Base-by-base conservation (phyloP, 2,329 filamentous ascomycete species). In the Aspergillus flavus region DNA sequence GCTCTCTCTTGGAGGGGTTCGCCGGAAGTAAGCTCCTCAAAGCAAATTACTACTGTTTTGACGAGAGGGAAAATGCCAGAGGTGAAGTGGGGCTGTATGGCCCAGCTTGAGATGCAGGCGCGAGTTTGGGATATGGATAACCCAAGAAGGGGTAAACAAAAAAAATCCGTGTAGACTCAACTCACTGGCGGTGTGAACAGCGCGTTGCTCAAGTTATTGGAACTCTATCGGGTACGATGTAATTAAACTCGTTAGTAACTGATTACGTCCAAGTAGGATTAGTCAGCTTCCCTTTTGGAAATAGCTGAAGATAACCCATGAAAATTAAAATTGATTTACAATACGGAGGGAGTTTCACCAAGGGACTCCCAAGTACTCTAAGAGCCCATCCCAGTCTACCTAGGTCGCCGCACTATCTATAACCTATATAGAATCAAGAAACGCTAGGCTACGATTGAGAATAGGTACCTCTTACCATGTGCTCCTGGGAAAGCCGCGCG, bases 1-100 rank as follows among this genome's bases (percentile, higher is more conserved):
- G 58, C 61, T 68, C 62, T 68, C 61, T 57, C 56, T 68, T 69
- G 66, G 69, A 71, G 69, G 69, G 69, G 69, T 69, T 66, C 58
- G 66, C 61, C 59, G 60, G 61, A 65, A 61, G 64, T 59, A 61
- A 63, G 63, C 63, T 64, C 53, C 58, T 61, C 59, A 52, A 50
- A 66, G 58, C 59, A 64, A 58, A 56, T 21, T 62, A 58, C 61
- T 34, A 53, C 30, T 23, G 16, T 50, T 52, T 59, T 62, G 59
- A 62, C 23, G 43, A 60, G 57, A 52, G 61, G 63, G 34, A 54
- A 62, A 41, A 59, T 60, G 39, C 57, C 28, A 41, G 59, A 53
- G 50, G 48, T 58, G 59, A 64, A 57, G 66, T 61, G 60, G 62
- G 61, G 64, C 39, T 59, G 26, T 57, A 53, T 32, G 28, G 36